Evolutionary conservation across 73 alveolate species (phyloP).

Genomic region (Uronychia binucleata): DNA sequence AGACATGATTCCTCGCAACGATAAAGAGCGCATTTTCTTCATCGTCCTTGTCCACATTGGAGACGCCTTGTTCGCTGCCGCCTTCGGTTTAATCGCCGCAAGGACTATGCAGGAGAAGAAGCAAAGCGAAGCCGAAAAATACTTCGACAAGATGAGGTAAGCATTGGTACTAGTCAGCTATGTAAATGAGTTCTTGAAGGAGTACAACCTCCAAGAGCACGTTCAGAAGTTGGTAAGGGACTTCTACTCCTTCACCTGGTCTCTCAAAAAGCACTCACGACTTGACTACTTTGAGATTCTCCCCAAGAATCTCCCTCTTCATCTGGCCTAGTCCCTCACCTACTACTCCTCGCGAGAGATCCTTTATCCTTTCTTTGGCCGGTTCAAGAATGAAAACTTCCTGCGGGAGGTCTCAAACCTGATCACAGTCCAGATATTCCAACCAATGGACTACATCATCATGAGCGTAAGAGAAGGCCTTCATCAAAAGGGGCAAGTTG

Average conservation of each 20-base stretch:
- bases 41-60: conserved; percentile 44
- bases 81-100: conserved; percentile 61
- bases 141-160: background rate
- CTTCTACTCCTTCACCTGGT: conserved; percentile 29
- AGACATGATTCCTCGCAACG: conserved; percentile 37
- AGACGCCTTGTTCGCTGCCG: conserved; percentile 42
- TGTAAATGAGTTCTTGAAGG: background rate
- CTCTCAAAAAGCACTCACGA: background rate
- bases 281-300: background rate
- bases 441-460: background rate
- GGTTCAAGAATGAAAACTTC: background rate
- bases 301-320: background rate
- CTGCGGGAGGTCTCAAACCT: background rate
- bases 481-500: conserved; percentile 46
- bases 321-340: background rate
- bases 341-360: background rate
- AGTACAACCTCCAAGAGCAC: background rate
- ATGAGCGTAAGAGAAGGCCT: background rate
- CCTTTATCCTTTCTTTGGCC: background rate
- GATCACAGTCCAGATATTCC: background rate
- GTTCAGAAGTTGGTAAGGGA: background rate
- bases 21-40: conserved; percentile 49
- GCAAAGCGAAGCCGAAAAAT: background rate
- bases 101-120: background rate
- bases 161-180: no score